A percentile compares a stretch with the other conserved stretches of the same genome.
phyloP scores from a whole-genome alignment of 768 basidiomycete species.

The Podaxis carcinomalis region DNA sequence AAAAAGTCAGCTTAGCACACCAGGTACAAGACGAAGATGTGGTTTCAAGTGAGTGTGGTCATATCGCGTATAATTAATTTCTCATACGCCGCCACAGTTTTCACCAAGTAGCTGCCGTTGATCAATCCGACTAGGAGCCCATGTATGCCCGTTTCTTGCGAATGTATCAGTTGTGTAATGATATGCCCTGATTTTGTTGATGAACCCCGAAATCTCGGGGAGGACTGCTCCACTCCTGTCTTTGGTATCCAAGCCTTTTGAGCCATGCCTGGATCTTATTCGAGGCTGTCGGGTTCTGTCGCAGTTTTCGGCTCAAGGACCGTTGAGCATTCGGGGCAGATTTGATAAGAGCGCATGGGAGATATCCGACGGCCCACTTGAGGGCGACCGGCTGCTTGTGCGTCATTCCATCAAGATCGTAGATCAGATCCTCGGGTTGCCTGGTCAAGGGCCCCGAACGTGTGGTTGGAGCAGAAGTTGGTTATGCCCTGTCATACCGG shows the following conservation, averaged over 20 bases:
- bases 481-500: background rate
- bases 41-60: slow-evolving; percentile 66
- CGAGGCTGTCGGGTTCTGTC: background rate
- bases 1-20: slow-evolving; percentile 86
- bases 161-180: background rate
- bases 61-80: slow-evolving; percentile 14
- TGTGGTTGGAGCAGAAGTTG: background rate
- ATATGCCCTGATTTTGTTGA: background rate
- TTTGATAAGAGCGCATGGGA: background rate
- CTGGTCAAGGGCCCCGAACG: background rate
- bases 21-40: slow-evolving; percentile 86
- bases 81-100: slow-evolving; percentile 29
- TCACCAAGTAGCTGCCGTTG: slow-evolving; percentile 21
- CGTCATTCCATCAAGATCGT: background rate
- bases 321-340: background rate
- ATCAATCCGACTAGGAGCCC: background rate
- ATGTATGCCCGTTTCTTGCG: background rate
- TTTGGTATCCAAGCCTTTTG: background rate
- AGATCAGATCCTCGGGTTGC: slow-evolving; percentile 1
- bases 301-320: background rate
- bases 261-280: background rate
- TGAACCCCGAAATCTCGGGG: background rate
- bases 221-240: background rate
- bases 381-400: background rate
- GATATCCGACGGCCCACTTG: background rate